A percentile compares a stretch with the other conserved stretches of the same genome.
phyloP scores from a whole-genome alignment of 192 early-diverging fungal genomes.

The Mortierella alpina region DNA sequence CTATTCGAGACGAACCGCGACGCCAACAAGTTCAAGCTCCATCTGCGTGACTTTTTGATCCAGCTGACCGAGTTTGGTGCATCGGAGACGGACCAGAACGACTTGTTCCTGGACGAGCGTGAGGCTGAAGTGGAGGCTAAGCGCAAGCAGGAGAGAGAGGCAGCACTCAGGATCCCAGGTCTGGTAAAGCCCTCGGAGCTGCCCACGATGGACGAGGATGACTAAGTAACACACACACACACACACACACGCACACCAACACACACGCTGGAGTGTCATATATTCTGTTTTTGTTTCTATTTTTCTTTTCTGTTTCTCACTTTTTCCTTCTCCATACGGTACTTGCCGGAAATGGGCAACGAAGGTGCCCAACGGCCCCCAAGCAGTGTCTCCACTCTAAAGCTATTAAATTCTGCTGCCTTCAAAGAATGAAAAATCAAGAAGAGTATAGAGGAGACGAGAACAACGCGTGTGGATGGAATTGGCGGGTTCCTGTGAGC shows the following conservation, averaged over 20 bases:
- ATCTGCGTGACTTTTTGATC: slow-evolving; percentile 97
- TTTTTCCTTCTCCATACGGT: neutral
- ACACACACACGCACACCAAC: no score
- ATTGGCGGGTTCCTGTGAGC: no score
- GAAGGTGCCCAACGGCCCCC: no score
- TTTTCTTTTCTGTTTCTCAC: neutral
- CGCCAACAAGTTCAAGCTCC: slow-evolving; percentile 86
- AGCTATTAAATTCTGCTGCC: no score
- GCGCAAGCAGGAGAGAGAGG: slow-evolving; percentile 83
- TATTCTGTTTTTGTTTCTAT: neutral
- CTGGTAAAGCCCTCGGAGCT: slow-evolving; percentile 96
- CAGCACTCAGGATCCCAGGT: slow-evolving; percentile 90
- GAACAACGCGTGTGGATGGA: no score
- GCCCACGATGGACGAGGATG: slow-evolving; percentile 66
- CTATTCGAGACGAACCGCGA: slow-evolving; percentile 89
- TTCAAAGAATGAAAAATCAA: no score
- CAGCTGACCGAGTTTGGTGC: slow-evolving; percentile 94
- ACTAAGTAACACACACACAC: no score
- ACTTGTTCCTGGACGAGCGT: slow-evolving; percentile 89
- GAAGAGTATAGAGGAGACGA: no score
- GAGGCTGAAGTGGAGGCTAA: slow-evolving; percentile 85
- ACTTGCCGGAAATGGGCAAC: no score
- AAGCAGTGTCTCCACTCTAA: no score
- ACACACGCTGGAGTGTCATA: neutral
- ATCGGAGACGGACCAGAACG: slow-evolving; percentile 71